Evolutionary conservation across 768 basidiomycete species (phyloP).

Genomic region (Dictyophora rubrovolvata): DNA sequence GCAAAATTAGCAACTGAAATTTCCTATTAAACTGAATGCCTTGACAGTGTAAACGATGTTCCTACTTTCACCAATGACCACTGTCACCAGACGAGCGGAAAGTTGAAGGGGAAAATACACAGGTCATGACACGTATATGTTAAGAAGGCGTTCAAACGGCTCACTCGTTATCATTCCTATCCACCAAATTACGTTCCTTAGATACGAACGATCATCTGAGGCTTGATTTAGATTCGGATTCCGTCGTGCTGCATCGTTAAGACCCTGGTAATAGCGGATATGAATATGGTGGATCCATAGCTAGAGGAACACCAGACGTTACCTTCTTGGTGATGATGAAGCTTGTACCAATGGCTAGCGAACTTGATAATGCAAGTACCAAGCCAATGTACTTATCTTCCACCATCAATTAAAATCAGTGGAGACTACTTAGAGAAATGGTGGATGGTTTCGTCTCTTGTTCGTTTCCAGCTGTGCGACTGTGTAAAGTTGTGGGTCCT

Average conservation of each 20-base stretch:
- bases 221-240: slow-evolving; percentile 41
- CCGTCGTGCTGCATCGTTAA: slow-evolving; percentile 72
- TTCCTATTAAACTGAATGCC: not conserved
- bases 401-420: slow-evolving; percentile 34
- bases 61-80: slow-evolving; percentile 87
- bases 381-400: slow-evolving; percentile 97
- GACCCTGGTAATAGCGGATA: slow-evolving; percentile 44
- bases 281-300: not conserved
- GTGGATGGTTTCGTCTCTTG: not conserved
- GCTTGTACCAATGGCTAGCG: slow-evolving; percentile 84
- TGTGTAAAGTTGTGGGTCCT: no score
- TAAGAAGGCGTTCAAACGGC: slow-evolving; percentile 23
- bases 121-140: slow-evolving; percentile 6
- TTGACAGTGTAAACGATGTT: not conserved
- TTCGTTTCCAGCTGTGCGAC: no score
- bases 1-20: slow-evolving; percentile 57
- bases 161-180: slow-evolving; percentile 83
- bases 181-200: slow-evolving; percentile 96
- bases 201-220: slow-evolving; percentile 77
- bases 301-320: slow-evolving; percentile 1
- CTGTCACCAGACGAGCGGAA: slow-evolving; percentile 31
- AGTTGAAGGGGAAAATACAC: slow-evolving; percentile 6
- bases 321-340: slow-evolving; percentile 99
- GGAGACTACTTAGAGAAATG: not conserved
- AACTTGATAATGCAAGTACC: slow-evolving; percentile 74